Conservation (phyloP, 139 green algal genomes). For the Helicosporidium sp. region DNA sequence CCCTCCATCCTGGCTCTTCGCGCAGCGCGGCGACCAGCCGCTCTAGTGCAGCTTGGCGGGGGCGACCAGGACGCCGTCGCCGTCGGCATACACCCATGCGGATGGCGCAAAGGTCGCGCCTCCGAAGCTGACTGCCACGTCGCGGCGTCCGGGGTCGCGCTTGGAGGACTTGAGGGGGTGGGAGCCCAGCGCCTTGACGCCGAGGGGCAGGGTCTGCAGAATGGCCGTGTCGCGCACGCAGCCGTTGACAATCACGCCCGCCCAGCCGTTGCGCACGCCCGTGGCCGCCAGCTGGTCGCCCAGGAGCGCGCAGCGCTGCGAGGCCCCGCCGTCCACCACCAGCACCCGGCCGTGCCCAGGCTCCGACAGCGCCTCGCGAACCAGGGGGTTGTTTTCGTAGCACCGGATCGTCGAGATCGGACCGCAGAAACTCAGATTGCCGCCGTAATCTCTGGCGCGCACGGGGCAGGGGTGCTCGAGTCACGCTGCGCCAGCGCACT, state of each 20-base stretch:
- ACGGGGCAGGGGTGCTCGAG: too few relatives aligned
- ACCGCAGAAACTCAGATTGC: slow-evolving; percentile 58
- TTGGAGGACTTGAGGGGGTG: slow-evolving; percentile 78
- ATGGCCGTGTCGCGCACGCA: slow-evolving; percentile 81
- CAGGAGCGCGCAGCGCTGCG: slow-evolving; percentile 70
- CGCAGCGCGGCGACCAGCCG: too few relatives aligned
- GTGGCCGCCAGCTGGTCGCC: slow-evolving; percentile 84
- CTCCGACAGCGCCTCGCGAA: slow-evolving; percentile 64
- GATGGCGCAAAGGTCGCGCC: slow-evolving; percentile 51
- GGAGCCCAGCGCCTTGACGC: slow-evolving; percentile 71
- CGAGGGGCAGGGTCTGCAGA: slow-evolving; percentile 61
- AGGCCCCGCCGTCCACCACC: slow-evolving; percentile 77
- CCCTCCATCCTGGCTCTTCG: too few relatives aligned
- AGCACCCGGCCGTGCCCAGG: slow-evolving; percentile 58
- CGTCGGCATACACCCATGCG: slow-evolving; percentile 72
- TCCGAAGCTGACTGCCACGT: slow-evolving; percentile 54
- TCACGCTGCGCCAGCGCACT: too few relatives aligned
- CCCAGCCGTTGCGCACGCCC: slow-evolving; percentile 77
- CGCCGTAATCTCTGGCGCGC: too few relatives aligned
- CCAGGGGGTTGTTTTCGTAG: slow-evolving; percentile 86
- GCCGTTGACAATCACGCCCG: slow-evolving; percentile 82
- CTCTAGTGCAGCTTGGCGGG: slow-evolving; percentile 2
- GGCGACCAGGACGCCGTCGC: slow-evolving; percentile 4
- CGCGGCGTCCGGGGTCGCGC: slow-evolving; percentile 53
- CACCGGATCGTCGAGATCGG: slow-evolving; percentile 57